Evolutionary conservation across 139 green algal genomes (phyloP).

Genomic region (Trebouxia sp.): DNA sequence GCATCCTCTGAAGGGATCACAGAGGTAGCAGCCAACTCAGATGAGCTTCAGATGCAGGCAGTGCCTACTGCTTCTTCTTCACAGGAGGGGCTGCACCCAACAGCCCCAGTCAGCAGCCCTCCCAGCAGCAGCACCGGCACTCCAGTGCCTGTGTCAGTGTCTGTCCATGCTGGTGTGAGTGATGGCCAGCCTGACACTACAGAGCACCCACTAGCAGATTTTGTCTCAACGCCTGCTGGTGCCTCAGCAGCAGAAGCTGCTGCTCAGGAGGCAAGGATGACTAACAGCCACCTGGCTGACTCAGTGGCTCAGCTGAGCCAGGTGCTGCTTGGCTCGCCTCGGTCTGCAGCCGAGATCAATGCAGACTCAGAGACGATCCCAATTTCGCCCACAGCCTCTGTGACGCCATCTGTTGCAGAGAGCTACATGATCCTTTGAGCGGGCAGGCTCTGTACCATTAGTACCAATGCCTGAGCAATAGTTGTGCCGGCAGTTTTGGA

Average conservation of each 20-base stretch:
- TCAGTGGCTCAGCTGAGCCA: background rate
- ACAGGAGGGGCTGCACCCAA: no score
- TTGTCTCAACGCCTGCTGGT: background rate
- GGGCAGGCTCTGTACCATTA: no score
- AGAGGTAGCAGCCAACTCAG: background rate
- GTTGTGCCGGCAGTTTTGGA: no score
- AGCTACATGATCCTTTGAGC: background rate
- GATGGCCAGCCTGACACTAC: background rate
- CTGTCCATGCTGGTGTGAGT: background rate
- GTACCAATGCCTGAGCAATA: no score
- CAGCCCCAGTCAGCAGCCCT: background rate
- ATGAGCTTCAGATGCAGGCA: slow-evolving; percentile 13
- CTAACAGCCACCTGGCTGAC: background rate
- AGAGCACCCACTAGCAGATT: background rate
- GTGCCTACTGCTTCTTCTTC: background rate
- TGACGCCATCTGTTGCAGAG: background rate
- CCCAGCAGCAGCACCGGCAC: background rate
- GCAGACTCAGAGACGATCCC: background rate
- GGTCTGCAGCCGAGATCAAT: background rate
- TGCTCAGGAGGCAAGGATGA: background rate
- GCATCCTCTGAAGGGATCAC: no score
- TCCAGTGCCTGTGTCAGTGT: background rate
- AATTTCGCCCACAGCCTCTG: background rate
- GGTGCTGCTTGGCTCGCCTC: background rate
- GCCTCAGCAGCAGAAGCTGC: background rate